Base-by-base conservation (phyloP, 371 early-diverging fungal genomes). In the Apophysomyces trapeziformis region DNA sequence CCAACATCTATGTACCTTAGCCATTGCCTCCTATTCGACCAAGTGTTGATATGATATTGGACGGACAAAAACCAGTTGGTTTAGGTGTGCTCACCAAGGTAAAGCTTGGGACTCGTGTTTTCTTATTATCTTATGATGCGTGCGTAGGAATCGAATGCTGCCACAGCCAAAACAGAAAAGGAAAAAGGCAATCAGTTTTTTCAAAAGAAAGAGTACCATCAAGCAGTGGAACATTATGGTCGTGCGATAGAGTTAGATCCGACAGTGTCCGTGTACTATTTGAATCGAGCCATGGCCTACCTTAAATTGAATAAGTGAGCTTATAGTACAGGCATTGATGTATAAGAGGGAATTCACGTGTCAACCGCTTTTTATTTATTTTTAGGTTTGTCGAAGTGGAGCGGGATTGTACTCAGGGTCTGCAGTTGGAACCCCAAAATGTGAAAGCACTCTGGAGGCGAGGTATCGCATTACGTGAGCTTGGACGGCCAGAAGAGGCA, bases 211-310 rank as follows among this genome's bases (percentile, higher is more conserved):
- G 79, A 90, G 18, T 95, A 80, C 71, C 65, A 73, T 12, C 77
- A 87, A 35, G 95, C 97, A 0, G 73, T 89, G 54, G 65, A 72
- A 5, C 79, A 82, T 57, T 97, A 97, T 75, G 80, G 87, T 4
- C 78, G 77, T 46, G 88, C 90, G 37, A 88, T 96, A 54, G 76
- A 85, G 11, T 68, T 87, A n/a, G 90, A 93, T 66, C 86, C 88
- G 5, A 76, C 77, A 41, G 86, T 82, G 46, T 67, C 90, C 11
- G 86, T 90, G 0, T 85, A 86, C 32, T 82, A 77, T 38, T 82
- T 90, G 38, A 96, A 96, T 72, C 87, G 95, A 35, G 95, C 97
- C 3, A 91, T 95, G 91, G 92, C 94, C 1, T 73, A 89, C 58
- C 71, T 96, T 16, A 95, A 95, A 66, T 65, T 92, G 21, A 73